Conservation (phyloP, 495 filamentous ascomycete genomes). For the Daldinia caldariorum region DNA sequence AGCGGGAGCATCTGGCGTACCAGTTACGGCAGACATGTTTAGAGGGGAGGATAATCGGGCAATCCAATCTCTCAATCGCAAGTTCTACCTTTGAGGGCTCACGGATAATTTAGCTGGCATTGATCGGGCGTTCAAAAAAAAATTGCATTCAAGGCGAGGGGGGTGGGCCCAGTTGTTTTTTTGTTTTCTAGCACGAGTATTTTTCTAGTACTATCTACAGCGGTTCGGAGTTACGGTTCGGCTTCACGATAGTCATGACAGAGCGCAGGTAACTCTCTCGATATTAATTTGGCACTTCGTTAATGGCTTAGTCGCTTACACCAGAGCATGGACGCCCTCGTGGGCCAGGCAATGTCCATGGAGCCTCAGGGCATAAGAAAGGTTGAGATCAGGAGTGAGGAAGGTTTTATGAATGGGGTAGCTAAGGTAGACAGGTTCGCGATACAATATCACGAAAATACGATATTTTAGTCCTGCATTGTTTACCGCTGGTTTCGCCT, state of each 20-base stretch:
- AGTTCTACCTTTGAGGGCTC: slow-evolving; percentile 48
- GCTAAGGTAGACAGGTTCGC: slow-evolving; percentile 22
- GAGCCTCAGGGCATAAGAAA: slow-evolving; percentile 25
- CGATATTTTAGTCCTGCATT: slow-evolving; percentile 17
- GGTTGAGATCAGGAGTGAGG: slow-evolving; percentile 3
- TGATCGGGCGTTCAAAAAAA: slow-evolving; percentile 36
- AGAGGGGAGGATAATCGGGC: slow-evolving; percentile 72
- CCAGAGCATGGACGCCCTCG: slow-evolving; percentile 17
- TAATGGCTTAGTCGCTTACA: slow-evolving; percentile 26
- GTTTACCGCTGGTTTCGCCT: slow-evolving; percentile 7
- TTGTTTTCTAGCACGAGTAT: slow-evolving; percentile 13
- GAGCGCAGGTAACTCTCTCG: slow-evolving; percentile 9
- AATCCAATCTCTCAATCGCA: slow-evolving; percentile 70
- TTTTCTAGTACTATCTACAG: slow-evolving; percentile 19
- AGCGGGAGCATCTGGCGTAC: slow-evolving; percentile 48
- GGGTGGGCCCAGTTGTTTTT: slow-evolving; percentile 12
- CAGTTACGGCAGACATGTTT: slow-evolving; percentile 57
- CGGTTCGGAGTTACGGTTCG: slow-evolving; percentile 33
- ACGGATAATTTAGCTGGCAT: slow-evolving; percentile 24
- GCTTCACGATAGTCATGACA: slow-evolving; percentile 23
- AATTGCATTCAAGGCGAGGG: slow-evolving; percentile 17
- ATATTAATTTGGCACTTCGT: slow-evolving; percentile 18
- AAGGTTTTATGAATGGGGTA: neutral
- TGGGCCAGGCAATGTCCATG: slow-evolving; percentile 12
- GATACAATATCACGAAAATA: slow-evolving; percentile 21